Evolutionary conservation across 768 basidiomycete genomes (phyloP), one percentile per base, ranked within the genome.

Genomic region (Agrocybe praecox): DNA sequence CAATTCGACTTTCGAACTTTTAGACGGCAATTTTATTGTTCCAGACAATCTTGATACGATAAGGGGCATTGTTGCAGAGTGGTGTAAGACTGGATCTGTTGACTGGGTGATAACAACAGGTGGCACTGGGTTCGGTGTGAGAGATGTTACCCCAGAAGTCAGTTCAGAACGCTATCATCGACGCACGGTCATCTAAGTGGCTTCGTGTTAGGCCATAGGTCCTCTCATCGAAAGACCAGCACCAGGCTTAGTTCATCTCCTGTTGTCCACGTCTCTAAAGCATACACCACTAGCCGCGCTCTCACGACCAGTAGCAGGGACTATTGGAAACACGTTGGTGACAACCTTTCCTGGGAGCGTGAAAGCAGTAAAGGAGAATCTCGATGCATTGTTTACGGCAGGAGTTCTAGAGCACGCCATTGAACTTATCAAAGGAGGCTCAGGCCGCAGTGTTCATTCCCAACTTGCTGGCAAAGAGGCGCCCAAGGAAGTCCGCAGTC

Each of bases 141-240:
- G 89, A 61, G 94, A 96, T 71, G 73, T 78, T 44, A 96, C 94
- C 4, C 94, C 94, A 36, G 92, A 96, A 81, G 93, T 90, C 46
- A 49, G 63, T 52, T 12, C 19, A 23, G 29, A 42, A 46, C 47
- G 10, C 19, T 29, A 47, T 42, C 18, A 14, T 62, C 23, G 7
- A 6, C 46, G 42, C 19, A 29, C 21, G 24, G 15, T 48, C 18
- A 24, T 15, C 55, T n/a, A 14, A 51, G 33, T 19, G 5, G 17
- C 19, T 8, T 32, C 15, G 49, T 32, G 15, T 15, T 57, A 89
- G 87, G 84, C 88, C 0, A 80, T 89, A 52, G 67, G 74, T 19
- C 79, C 85, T 1, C 73, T 91, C n/a, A 77, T 92, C 10, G 83
- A 89, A 55, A 84, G 88, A 1, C 73, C 83, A 26, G 84, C 84